Evolutionary conservation across 192 early-diverging fungal genomes (phyloP), one percentile per base, ranked within the genome.

Genomic region (Entophlyctis luteolus): DNA sequence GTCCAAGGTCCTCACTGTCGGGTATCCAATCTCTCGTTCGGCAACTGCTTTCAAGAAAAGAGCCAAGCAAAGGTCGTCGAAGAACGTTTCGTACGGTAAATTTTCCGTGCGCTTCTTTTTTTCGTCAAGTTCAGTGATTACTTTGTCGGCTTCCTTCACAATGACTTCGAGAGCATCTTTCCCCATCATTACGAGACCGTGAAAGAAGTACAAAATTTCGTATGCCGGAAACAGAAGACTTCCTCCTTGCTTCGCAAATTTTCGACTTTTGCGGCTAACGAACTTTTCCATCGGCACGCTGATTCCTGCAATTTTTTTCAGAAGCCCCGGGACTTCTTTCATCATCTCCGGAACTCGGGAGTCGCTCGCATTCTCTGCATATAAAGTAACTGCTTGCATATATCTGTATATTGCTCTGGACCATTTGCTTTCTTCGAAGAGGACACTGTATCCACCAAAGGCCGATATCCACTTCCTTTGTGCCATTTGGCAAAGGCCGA

Each of bases 201-300:
- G 86, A 77, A 85, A 88, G 32, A 88, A 73, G 47, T 88, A 79
- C 54, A 92, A 59, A 18, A 93, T 82, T 71, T 96, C 93, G 31
- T 91, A 78, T 1, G 80, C 87, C 3, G 92, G 91, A 14, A 93
- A 77, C 35, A 90, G 62, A 29, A 96, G 72, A 46, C 86, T 71
- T 56, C 79, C 75, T n/a, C 75, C 78, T 66, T 96, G 90, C 58
- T 75, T 47, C 8, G 72, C 14, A 68, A 87, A 94, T 57, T 91
- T 90, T 63, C 86, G 82, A 2, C 87, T 78, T 72, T 96, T 96
- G 52, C 93, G 85, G 27, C 87, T 79, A 20, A 93, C 87, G 73
- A 89, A 94, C 76, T 93, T 93, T 77, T 96, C 93, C 29, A 96
- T 66, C 8, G 91, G 90, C 32, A 96, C 79, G 2, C 86, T 86